Percentiles rank a stretch among this genome's conserved stretches.
Evolutionary conservation across 768 basidiomycete species (phyloP).

Genomic region (Dendrothele bispora): DNA sequence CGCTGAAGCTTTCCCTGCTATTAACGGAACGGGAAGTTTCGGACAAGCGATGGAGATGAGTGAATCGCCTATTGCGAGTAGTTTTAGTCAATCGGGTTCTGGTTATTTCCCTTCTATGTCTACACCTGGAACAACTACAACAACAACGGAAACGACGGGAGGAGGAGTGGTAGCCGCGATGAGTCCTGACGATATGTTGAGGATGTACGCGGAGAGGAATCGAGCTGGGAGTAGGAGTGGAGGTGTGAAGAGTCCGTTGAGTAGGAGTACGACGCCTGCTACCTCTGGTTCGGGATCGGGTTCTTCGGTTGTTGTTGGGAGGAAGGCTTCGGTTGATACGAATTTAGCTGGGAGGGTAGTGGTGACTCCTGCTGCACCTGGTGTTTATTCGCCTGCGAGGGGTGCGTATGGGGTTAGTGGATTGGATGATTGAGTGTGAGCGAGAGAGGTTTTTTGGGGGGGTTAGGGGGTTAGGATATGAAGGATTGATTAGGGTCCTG

Average conservation of each 20-base stretch:
- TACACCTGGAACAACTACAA: slow-evolving; percentile 2
- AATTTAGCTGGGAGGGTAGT: background rate
- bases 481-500: background rate
- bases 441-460: background rate
- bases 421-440: background rate
- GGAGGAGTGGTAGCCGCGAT: too few relatives aligned
- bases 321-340: background rate
- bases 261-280: background rate
- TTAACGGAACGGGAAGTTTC: too few relatives aligned
- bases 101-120: slow-evolving; percentile 12
- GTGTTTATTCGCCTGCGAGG: background rate
- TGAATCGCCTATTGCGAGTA: too few relatives aligned
- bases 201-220: slow-evolving; percentile 62
- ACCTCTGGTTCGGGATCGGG: background rate
- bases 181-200: slow-evolving; percentile 68
- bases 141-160: slow-evolving; percentile 8
- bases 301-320: background rate
- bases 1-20: too few relatives aligned
- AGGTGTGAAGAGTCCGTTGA: background rate
- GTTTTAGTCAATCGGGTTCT: too few relatives aligned
- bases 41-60: too few relatives aligned
- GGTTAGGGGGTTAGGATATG: background rate
- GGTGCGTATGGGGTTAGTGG: slow-evolving; percentile 4
- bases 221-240: background rate
- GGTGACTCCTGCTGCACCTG: slow-evolving; percentile 1